Base-by-base conservation (phyloP, 495 filamentous ascomycete genomes). In the Neurospora hispaniola region DNA sequence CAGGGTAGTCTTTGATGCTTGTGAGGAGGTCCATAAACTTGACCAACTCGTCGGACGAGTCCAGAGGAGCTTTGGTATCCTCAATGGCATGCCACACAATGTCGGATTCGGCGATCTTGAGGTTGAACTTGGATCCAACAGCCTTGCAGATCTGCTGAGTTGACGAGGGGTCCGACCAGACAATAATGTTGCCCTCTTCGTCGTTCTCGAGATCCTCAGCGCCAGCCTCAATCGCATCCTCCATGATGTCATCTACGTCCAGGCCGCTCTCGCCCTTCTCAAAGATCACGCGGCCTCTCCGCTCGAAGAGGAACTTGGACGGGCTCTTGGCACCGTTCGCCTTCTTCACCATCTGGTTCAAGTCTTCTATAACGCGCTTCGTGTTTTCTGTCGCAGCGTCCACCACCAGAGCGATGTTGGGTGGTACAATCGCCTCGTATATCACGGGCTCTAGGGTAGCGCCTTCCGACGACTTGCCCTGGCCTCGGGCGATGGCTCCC, bases 41-140 rank as follows among this genome's bases (percentile, higher is more conserved):
- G 59, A 80, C 76, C 8, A 89, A 83, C 54, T 84, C 82, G 72
- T 89, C 85, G 5, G 73, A 75, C 41, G 83, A 78, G 43, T 86
- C 83, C 48, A 92, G 73, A 5, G 82, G 80, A 18, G 92, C 89
- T 81, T 88, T 86, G 0, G 91, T 94, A 70, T 98, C 95, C 71
- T 88, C 85, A 71, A 94, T 96, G 0, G 94, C 87, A 71, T 90
- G 88, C 93, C 93, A 98, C 68, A 97, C 86, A 41, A 98, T 96
- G 68, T 94, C 92, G 40, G 87, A 87, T 74, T 84, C 90, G 70
- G 90, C 81, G 38, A 95, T 85, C 69, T 89, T 87, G 72, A 97
- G 79, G 0, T 85, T 86, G 14, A 89, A 84, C 31, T 82, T 80
- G 71, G 86, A 84, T 1, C 86, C 83, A 18, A 98, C 76, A 23